Conservation (phyloP, 495 filamentous ascomycete genomes). For the Neurospora cerealis region DNA sequence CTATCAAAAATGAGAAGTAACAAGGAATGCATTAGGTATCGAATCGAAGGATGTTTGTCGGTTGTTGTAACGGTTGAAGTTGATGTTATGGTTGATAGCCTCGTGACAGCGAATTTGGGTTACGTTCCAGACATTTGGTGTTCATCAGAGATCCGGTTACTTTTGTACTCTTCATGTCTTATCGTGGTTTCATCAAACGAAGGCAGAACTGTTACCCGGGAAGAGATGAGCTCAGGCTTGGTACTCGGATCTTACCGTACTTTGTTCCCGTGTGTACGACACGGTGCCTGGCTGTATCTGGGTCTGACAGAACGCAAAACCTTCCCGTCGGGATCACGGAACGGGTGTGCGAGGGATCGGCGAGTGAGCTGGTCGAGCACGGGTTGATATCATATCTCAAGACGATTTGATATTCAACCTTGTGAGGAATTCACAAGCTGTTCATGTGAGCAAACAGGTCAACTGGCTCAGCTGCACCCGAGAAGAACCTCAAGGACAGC, state of each 20-base stretch:
- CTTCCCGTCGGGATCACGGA: not conserved
- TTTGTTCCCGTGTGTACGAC: not conserved
- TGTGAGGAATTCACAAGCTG: not conserved
- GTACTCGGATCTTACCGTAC: not conserved
- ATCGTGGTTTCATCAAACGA: not conserved
- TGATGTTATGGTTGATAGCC: not conserved
- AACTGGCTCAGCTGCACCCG: not conserved
- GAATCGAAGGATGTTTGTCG: not conserved
- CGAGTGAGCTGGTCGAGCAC: not conserved
- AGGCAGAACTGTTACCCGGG: not conserved
- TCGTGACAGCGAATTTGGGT: not conserved
- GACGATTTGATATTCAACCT: not conserved
- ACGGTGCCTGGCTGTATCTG: not conserved
- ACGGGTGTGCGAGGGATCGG: not conserved
- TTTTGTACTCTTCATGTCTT: not conserved
- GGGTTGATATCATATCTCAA: not conserved
- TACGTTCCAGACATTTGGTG: not conserved
- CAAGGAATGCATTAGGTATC: not conserved
- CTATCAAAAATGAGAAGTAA: not conserved
- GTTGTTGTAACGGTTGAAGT: not conserved
- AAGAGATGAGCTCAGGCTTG: not conserved
- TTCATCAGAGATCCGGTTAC: not conserved
- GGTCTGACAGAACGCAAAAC: not conserved
- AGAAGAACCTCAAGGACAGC: not conserved
- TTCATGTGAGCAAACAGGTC: not conserved